Conservation (phyloP, 495 filamentous ascomycete genomes). For the Polyplosphaeria fusca region DNA sequence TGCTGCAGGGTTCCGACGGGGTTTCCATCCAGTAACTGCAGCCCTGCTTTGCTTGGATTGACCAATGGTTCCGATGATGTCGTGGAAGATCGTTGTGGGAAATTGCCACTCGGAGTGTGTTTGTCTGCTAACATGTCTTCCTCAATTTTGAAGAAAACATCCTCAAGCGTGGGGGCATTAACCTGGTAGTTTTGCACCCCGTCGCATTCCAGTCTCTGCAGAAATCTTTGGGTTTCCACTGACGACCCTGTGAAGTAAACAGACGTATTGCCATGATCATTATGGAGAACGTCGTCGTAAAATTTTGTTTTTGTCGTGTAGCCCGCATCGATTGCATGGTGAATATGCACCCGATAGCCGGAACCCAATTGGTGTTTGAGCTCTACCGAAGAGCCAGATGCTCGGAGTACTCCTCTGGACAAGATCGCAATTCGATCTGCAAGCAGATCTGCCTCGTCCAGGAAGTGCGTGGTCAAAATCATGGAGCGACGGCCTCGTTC, state of each 20-base stretch:
- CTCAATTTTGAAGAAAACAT: constrained; percentile 80
- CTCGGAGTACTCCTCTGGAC: constrained; percentile 39
- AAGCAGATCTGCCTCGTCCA: constrained; percentile 44
- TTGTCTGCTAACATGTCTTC: constrained; percentile 48
- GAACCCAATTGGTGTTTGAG: constrained; percentile 40
- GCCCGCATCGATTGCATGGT: constrained; percentile 44
- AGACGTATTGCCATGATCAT: constrained; percentile 53
- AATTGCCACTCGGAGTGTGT: neutral
- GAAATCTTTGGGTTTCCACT: constrained; percentile 61
- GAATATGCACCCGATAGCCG: constrained; percentile 76
- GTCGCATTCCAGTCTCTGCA: constrained; percentile 59
- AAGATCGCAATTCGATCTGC: constrained; percentile 43
- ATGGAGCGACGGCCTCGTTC: constrained; percentile 75
- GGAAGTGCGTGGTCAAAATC: constrained; percentile 70
- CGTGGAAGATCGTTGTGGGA: neutral
- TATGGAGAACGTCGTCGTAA: constrained; percentile 8
- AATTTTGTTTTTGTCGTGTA: constrained; percentile 58
- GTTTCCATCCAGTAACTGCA: constrained; percentile 45
- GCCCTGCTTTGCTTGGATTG: neutral
- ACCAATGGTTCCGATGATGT: too few relatives aligned
- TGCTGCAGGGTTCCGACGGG: constrained; percentile 61
- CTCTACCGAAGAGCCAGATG: constrained; percentile 38
- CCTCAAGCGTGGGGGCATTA: constrained; percentile 80
- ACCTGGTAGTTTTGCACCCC: constrained; percentile 70
- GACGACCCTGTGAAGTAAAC: constrained; percentile 62